These are phyloP conservation scores for Trichoderma gamsii DNA, from an alignment of 495 filamentous ascomycete genomes.

Conservation along the genomic window DNA sequence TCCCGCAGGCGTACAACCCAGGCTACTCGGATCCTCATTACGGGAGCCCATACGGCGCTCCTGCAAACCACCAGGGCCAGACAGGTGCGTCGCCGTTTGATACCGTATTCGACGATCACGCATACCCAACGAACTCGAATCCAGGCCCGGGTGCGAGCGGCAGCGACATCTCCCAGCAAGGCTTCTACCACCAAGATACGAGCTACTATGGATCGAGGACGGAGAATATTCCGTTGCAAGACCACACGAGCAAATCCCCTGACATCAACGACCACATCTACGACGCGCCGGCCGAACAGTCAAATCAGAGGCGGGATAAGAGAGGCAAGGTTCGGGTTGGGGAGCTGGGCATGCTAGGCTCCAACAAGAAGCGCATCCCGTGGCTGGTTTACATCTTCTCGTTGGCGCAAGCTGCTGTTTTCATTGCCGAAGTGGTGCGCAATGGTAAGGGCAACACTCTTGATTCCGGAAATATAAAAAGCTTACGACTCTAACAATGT, in stretches of 20 bases:
- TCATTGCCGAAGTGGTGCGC: constrained; percentile 80
- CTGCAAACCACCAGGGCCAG: constrained; percentile 17
- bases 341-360: constrained; percentile 45
- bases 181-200: constrained; percentile 41
- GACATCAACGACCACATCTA: constrained; percentile 49
- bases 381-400: constrained; percentile 82
- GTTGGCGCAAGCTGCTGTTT: constrained; percentile 72
- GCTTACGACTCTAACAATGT: constrained; percentile 27
- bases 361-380: constrained; percentile 55
- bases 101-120: constrained; percentile 55
- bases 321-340: constrained; percentile 35
- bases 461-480: neutral
- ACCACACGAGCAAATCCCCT: constrained; percentile 34
- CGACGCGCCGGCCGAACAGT: constrained; percentile 31
- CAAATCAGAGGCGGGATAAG: constrained; percentile 23
- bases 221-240: constrained; percentile 64
- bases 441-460: constrained; percentile 51
- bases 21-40: constrained; percentile 18
- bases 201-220: constrained; percentile 50
- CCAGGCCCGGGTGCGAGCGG: constrained; percentile 32
- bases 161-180: constrained; percentile 18
- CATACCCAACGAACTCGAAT: constrained; percentile 50
- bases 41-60: constrained; percentile 9
- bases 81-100: constrained; percentile 43
- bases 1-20: constrained; percentile 22